phyloP scores from a whole-genome alignment of 192 early-diverging fungal species.

The Coemansia sp. region DNA sequence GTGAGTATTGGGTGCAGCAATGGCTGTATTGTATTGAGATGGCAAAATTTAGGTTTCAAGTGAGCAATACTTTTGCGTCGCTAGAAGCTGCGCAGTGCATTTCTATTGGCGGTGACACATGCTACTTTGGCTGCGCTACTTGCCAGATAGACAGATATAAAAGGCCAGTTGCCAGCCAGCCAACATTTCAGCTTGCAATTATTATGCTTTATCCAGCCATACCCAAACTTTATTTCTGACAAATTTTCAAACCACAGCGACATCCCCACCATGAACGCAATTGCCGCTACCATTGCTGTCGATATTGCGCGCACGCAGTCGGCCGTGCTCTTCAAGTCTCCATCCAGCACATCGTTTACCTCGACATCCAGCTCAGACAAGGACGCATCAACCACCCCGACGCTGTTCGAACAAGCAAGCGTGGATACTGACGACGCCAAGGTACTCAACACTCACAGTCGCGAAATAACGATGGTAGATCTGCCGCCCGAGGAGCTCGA shows the following conservation, averaged over 20 bases:
- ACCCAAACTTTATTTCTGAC: background rate
- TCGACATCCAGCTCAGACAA: conserved; percentile 18
- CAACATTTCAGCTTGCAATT: background rate
- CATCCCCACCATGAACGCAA: conserved; percentile 3
- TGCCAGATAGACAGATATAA: background rate
- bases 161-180: conserved; percentile 2
- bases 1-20: background rate
- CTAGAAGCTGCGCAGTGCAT: too few relatives aligned
- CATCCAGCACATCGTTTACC: conserved; percentile 16
- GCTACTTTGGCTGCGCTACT: too few relatives aligned
- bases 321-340: conserved; percentile 24
- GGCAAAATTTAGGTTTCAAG: too few relatives aligned
- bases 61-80: too few relatives aligned
- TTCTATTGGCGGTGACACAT: too few relatives aligned
- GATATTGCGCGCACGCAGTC: background rate
- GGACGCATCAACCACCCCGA: conserved; percentile 22
- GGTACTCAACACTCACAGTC: conserved; percentile 23
- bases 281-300: conserved; percentile 1
- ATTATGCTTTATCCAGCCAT: conserved; percentile 1
- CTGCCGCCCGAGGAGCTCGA: conserved; percentile 34
- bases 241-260: background rate
- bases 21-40: too few relatives aligned
- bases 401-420: conserved; percentile 25
- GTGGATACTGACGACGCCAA: conserved; percentile 1
- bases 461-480: conserved; percentile 39